Evolutionary conservation across 805 yeast genomes (phyloP).

Genomic region (Maudiozyma turicensis): DNA sequence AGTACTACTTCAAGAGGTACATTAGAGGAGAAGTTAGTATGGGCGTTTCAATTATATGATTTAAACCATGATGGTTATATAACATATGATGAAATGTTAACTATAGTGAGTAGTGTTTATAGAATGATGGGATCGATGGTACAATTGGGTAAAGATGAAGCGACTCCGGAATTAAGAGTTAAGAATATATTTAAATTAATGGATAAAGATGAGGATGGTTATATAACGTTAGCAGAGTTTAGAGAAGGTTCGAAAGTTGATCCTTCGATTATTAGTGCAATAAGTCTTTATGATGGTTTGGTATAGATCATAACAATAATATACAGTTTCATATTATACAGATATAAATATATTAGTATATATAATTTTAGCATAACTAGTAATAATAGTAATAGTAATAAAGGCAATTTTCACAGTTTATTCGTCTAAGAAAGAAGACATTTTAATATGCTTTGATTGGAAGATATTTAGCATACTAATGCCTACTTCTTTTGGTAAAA

Average conservation of each 20-base stretch:
- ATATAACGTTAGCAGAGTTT: slow-evolving; percentile 76
- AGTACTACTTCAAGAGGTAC: slow-evolving; percentile 83
- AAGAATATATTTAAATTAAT: slow-evolving; percentile 66
- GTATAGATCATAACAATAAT: slow-evolving; percentile 33
- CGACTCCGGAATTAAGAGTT: slow-evolving; percentile 83
- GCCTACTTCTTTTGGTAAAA: slow-evolving; percentile 41
- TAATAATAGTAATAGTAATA: not conserved
- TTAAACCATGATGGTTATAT: slow-evolving; percentile 69
- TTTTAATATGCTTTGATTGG: slow-evolving; percentile 1
- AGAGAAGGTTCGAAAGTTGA: slow-evolving; percentile 70
- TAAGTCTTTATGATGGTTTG: slow-evolving; percentile 72
- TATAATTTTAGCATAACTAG: not conserved
- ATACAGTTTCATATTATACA: not conserved
- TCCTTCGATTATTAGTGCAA: slow-evolving; percentile 64
- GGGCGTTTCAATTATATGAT: slow-evolving; percentile 89
- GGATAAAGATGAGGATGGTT: slow-evolving; percentile 62
- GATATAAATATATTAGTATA: not conserved
- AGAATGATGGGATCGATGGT: slow-evolving; percentile 96
- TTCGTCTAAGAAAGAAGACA: slow-evolving; percentile 16
- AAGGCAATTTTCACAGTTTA: not conserved
- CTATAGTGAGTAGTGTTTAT: slow-evolving; percentile 74
- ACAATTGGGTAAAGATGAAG: slow-evolving; percentile 75
- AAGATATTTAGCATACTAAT: slow-evolving; percentile 39
- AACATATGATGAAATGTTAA: slow-evolving; percentile 66
- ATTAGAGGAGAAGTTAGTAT: slow-evolving; percentile 69